phyloP scores from a whole-genome alignment of 306 rosid genomes.

The Cucurbita maxima region DNA sequence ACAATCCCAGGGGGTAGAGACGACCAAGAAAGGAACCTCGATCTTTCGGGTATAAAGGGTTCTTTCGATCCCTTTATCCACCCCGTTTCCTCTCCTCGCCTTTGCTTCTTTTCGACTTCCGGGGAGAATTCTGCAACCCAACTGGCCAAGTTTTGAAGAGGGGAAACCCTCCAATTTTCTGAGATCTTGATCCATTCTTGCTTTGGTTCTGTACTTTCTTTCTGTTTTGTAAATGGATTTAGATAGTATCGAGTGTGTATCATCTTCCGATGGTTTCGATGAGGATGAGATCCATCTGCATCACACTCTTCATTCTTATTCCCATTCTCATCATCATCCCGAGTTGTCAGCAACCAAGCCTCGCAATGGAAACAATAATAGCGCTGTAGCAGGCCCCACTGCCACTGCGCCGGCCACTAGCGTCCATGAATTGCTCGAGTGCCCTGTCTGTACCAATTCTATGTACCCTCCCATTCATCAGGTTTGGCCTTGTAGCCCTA shows the following conservation, averaged over 20 bases:
- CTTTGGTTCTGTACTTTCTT: slow-evolving; percentile 2
- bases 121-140: background rate
- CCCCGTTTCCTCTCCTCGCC: slow-evolving; percentile 6
- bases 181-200: slow-evolving; percentile 2
- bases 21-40: background rate
- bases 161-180: background rate
- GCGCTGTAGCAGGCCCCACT: slow-evolving; percentile 25
- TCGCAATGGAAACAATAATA: slow-evolving; percentile 38
- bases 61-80: slow-evolving; percentile 5
- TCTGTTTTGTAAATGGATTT: slow-evolving; percentile 39
- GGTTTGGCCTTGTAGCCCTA: slow-evolving; percentile 23
- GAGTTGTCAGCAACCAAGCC: slow-evolving; percentile 59
- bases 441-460: slow-evolving; percentile 93
- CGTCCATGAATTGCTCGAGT: slow-evolving; percentile 87
- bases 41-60: background rate
- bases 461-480: slow-evolving; percentile 98
- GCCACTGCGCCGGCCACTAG: slow-evolving; percentile 79
- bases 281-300: slow-evolving; percentile 84
- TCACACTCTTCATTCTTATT: slow-evolving; percentile 31
- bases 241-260: slow-evolving; percentile 80
- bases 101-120: slow-evolving; percentile 4
- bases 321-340: slow-evolving; percentile 45
- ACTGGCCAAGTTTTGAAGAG: background rate
- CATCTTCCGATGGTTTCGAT: slow-evolving; percentile 64
- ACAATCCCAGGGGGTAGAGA: background rate